Evolutionary conservation across 2,329 filamentous ascomycete species (phyloP).

Genomic region (Chalara sp.): DNA sequence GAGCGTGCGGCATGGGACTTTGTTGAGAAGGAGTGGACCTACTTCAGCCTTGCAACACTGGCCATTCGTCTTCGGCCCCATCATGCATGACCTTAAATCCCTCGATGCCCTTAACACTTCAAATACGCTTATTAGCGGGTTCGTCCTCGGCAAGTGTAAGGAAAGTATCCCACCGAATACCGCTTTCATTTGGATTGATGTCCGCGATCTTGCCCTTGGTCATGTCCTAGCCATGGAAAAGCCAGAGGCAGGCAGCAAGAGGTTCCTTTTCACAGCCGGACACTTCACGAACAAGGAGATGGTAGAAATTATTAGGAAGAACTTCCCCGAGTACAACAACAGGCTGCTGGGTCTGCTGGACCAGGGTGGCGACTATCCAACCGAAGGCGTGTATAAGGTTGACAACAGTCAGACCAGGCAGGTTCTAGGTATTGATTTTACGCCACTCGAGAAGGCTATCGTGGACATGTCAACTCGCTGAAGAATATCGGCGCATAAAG

Average conservation of each 20-base stretch:
- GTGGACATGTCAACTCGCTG: no score
- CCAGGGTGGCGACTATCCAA: constrained; percentile 27
- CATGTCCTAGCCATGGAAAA: constrained; percentile 55
- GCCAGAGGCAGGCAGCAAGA: constrained; percentile 50
- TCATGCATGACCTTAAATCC: constrained; percentile 56
- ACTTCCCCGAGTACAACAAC: constrained; percentile 45
- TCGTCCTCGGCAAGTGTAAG: constrained; percentile 56
- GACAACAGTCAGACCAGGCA: constrained; percentile 48
- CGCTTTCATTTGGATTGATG: constrained; percentile 53
- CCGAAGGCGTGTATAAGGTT: constrained; percentile 42
- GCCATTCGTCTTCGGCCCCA: constrained; percentile 54
- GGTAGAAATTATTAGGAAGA: constrained; percentile 45
- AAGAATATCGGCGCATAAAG: no score
- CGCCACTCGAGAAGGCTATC: constrained; percentile 49
- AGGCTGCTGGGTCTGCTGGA: constrained; percentile 38
- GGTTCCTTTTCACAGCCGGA: constrained; percentile 57
- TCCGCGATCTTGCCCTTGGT: constrained; percentile 53
- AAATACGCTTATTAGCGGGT: constrained; percentile 58
- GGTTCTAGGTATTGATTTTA: constrained; percentile 55
- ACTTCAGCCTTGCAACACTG: no score
- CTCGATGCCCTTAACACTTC: constrained; percentile 65
- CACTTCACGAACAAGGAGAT: constrained; percentile 56
- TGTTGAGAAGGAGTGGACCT: no score
- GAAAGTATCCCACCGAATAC: constrained; percentile 51
- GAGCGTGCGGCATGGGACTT: no score